Evolutionary conservation across 495 filamentous ascomycete species (phyloP), one percentile per base, ranked within the genome.

Genomic region (Penicillium canescens): DNA sequence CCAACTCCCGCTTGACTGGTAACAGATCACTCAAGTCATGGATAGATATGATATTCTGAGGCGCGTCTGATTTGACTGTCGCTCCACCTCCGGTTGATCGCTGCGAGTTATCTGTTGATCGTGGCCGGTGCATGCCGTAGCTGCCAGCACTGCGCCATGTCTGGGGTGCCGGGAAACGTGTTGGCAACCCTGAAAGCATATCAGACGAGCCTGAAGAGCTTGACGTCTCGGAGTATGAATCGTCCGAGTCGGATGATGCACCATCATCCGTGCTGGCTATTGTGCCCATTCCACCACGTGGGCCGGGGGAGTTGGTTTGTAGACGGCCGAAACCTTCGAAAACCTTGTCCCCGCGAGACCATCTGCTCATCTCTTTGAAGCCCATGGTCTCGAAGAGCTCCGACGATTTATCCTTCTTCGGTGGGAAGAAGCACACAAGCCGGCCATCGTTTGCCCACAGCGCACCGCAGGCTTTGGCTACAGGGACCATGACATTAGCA

Each of bases 301-400:
- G 75, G 33, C 61, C 82, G 68, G 66, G 78, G 39, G 72, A 85
- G 67, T 59, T 80, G 61, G 71, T 86, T 61, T 72, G 77, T 46
- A 97, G 72, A 21, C 91, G 84, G n/a, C 91, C 92, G 74, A 97
- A 96, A 2, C 86, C 85, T 56, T 93, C 90, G 75, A 96, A 96
- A 6, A 86, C 82, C 48, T 82, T 86, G 43, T 86, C 83, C 42
- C 79, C 82, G 61, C 81, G 82, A 0, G 81, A 80, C 11, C 74
- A 55, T 37, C 84, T 77, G 20, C 85, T 85, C 59, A 77, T 82
- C 53, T 83, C 81, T 39, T 78, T 78, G 37, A 87, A 82, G 4
- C 79, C 76, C 18, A 86, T 66, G 7, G 86, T 76, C 34, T 86
- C 79, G 23, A 92, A 78, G 11, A 91, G 61, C 11, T 82, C 81